These are phyloP conservation scores for Eutrema heterophyllum DNA, from an alignment of 345 rosid genomes.

Conservation along the genomic window DNA sequence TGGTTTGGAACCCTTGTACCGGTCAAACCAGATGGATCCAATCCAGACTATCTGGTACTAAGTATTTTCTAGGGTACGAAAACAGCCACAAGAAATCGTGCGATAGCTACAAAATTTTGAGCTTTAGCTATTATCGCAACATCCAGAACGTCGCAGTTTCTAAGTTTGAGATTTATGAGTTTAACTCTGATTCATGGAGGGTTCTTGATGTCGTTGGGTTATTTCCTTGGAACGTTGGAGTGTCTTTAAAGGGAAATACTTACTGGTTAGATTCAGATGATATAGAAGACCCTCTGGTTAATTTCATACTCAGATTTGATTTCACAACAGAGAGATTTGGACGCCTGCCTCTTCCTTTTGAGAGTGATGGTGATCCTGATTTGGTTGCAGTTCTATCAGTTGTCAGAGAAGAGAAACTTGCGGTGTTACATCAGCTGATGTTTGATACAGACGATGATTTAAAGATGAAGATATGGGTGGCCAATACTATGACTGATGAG, in stretches of 20 bases:
- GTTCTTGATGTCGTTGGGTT: background rate
- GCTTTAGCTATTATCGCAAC: background rate
- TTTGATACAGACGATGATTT: no score
- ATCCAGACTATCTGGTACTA: background rate
- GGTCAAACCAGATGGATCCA: background rate
- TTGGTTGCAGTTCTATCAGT: background rate
- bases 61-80: background rate
- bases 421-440: background rate
- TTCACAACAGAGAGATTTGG: background rate
- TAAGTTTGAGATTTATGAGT: background rate
- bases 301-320: background rate
- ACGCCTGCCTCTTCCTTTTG: background rate
- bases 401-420: background rate
- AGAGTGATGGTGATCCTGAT: background rate
- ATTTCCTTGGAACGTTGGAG: background rate
- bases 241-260: background rate
- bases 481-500: background rate
- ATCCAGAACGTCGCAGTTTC: rapidly evolving
- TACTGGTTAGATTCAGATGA: background rate
- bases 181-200: background rate
- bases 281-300: background rate
- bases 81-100: background rate
- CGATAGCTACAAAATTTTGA: background rate
- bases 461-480: background rate
- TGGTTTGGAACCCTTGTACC: background rate